phyloP scores from a whole-genome alignment of 208 protist genomes.

The Leishmania tarentolae region DNA sequence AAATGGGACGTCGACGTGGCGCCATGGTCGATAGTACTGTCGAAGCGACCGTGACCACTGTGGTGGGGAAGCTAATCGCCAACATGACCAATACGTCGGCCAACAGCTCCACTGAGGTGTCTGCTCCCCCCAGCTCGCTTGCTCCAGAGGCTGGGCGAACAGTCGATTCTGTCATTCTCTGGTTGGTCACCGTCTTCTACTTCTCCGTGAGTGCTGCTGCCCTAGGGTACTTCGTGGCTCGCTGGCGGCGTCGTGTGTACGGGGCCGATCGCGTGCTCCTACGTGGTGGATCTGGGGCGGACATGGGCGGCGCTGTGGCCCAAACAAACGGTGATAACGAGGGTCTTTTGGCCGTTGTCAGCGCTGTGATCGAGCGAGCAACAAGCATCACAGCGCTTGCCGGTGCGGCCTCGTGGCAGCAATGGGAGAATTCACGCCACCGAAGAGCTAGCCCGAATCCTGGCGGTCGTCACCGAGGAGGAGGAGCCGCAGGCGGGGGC shows the following conservation, averaged over 20 bases:
- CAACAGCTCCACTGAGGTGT: not conserved
- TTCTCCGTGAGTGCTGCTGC: conserved; percentile 11
- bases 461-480: not conserved
- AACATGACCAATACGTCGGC: conserved; percentile 5
- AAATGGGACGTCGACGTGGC: not conserved
- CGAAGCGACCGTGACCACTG: not conserved
- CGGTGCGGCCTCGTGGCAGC: conserved; percentile 18
- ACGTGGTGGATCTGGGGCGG: not conserved
- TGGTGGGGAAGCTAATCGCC: not conserved
- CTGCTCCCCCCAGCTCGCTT: not conserved
- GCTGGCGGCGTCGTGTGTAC: conserved; percentile 23
- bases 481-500: not conserved
- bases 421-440: conserved; percentile 4
- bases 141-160: conserved; percentile 3
- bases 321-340: not conserved
- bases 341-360: conserved; percentile 22
- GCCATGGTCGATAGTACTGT: not conserved
- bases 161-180: conserved; percentile 19
- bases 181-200: conserved; percentile 25
- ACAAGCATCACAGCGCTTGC: conserved; percentile 18
- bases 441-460: not conserved
- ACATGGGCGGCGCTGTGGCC: not conserved
- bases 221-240: conserved; percentile 18
- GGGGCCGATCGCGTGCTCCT: conserved; percentile 6
- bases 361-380: conserved; percentile 28